phyloP scores from a whole-genome alignment of 73 alveolate genomes.

The Tetrahymena thermophila region DNA sequence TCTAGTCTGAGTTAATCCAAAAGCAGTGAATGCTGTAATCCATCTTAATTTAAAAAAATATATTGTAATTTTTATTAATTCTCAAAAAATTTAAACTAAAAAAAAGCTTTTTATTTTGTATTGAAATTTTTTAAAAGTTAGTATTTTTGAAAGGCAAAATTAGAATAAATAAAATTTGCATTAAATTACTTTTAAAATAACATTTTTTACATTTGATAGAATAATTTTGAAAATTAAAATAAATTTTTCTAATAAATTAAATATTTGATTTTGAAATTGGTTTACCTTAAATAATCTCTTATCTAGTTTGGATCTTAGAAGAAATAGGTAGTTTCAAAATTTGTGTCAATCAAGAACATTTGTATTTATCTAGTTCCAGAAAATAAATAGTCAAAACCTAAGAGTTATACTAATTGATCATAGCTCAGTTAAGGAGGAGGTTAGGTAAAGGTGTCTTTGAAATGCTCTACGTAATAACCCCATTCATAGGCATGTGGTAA shows the following conservation, averaged over 20 bases:
- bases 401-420: not conserved
- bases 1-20: not conserved
- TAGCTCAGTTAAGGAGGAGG: not conserved
- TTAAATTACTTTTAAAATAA: too few relatives aligned
- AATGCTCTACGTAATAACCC: not conserved
- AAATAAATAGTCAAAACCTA: not conserved
- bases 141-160: too few relatives aligned
- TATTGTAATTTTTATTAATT: too few relatives aligned
- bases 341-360: not conserved
- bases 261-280: not conserved
- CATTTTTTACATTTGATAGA: too few relatives aligned
- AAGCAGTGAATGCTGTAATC: not conserved
- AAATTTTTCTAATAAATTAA: not conserved
- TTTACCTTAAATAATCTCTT: not conserved
- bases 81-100: not conserved
- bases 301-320: not conserved
- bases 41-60: not conserved
- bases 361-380: not conserved
- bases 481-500: not conserved
- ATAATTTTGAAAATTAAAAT: not conserved
- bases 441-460: not conserved
- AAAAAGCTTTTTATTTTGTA: too few relatives aligned
- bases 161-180: too few relatives aligned
- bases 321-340: not conserved
- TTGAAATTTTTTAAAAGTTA: too few relatives aligned